A percentile compares a stretch with the other conserved stretches of the same genome.
Evolutionary conservation across 2,329 filamentous ascomycete species (phyloP).

Genomic region (Trichoderma citrinoviride): DNA sequence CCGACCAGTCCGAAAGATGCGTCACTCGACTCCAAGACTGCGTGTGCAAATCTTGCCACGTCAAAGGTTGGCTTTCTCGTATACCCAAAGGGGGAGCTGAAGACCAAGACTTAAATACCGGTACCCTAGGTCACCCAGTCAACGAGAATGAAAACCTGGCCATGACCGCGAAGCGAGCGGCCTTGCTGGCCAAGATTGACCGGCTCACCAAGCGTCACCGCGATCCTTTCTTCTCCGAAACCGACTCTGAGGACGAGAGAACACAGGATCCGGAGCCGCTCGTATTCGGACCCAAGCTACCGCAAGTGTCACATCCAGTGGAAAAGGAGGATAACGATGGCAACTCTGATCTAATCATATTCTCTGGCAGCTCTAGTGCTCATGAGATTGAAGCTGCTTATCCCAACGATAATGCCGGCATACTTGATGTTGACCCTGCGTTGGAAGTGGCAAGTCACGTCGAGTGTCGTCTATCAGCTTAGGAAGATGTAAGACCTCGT

Average conservation of each 20-base stretch:
- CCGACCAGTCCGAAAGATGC: not conserved
- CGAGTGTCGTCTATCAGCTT: conserved; percentile 30
- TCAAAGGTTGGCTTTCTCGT: conserved; percentile 19
- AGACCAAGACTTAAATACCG: not conserved
- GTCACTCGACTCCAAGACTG: conserved; percentile 6
- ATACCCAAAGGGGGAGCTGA: not conserved
- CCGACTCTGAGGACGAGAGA: no score
- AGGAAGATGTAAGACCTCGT: conserved; percentile 27
- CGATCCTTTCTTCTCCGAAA: no score
- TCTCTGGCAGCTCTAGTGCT: not conserved
- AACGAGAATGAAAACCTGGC: not conserved
- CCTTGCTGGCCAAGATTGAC: not conserved
- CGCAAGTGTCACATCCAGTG: not conserved
- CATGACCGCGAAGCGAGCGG: not conserved
- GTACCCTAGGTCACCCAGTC: conserved; percentile 25
- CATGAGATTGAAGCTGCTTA: not conserved
- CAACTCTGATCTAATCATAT: not conserved
- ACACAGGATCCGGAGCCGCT: no score
- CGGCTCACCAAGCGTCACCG: no score
- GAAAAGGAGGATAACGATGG: not conserved
- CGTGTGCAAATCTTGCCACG: conserved; percentile 20
- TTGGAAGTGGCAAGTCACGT: not conserved
- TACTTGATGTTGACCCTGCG: not conserved
- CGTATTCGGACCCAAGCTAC: not conserved
- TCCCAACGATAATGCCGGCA: not conserved